phyloP scores from a whole-genome alignment of 768 basidiomycete genomes.

The Suillus clintonianus region DNA sequence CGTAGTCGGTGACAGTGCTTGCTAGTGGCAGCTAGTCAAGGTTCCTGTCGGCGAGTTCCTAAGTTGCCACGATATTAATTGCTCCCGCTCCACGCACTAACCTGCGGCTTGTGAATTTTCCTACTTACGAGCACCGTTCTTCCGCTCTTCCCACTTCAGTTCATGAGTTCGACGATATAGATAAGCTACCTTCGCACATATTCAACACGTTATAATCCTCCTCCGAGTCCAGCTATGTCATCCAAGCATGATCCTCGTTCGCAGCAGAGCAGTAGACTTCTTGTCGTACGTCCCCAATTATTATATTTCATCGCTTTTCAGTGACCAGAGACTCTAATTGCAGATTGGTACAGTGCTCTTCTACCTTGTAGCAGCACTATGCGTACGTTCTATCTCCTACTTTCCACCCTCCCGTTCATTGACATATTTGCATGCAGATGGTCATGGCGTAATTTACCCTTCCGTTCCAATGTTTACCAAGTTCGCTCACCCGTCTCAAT shows the following conservation, averaged over 20 bases:
- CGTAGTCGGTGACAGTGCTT: too few species aligned
- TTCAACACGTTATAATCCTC: background rate
- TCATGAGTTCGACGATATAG: background rate
- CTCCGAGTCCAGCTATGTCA: constrained; percentile 19
- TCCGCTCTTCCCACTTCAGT: background rate
- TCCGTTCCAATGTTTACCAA: constrained; percentile 21
- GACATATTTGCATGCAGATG: constrained; percentile 54
- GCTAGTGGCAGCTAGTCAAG: too few species aligned
- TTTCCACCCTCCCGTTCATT: constrained; percentile 5
- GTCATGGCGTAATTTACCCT: constrained; percentile 70
- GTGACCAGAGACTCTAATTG: background rate
- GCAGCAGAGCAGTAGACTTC: constrained; percentile 32
- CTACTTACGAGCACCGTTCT: background rate
- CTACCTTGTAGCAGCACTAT: constrained; percentile 86
- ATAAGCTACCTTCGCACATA: background rate
- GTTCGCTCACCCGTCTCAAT: background rate
- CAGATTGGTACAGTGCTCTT: constrained; percentile 79
- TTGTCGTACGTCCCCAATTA: constrained; percentile 28
- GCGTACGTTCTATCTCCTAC: constrained; percentile 55
- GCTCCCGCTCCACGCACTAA: background rate
- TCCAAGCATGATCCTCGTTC: constrained; percentile 25
- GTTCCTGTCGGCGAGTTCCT: too few species aligned
- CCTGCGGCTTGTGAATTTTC: background rate
- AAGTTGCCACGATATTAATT: background rate
- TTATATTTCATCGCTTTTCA: constrained; percentile 6